Base-by-base conservation (phyloP, 345 rosid species). In the Acer yangbiense region DNA sequence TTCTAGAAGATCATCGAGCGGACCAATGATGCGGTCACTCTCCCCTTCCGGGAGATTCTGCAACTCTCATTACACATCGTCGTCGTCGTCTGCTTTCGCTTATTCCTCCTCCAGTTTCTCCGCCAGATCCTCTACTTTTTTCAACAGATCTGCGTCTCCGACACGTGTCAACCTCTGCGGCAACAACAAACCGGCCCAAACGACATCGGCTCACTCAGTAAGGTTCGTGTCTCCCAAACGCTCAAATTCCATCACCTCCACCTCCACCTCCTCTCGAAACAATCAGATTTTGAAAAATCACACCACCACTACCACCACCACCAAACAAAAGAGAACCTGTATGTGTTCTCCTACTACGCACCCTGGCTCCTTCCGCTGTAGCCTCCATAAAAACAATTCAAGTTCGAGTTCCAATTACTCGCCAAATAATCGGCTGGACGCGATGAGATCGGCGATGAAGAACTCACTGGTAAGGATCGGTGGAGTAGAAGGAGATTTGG, bases 281-380 rank as follows among this genome's bases (percentile, higher is more conserved):
- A 58, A 69, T 32, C 80, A 80, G 61, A 62, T 81, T 39, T 73
- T 87, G 57, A 77, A 73, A 52, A 86, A 85, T 58, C 85, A 83
- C 62, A 52, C 70, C 62, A 41, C 78, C 23, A 73, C 77, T 43
- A 72, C 82, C 65, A 39, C 70, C 62, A 41, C 79, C 23, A 73
- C 77, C 50, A 72, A 79, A 41, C 79, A 81, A 9, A 86, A 86
- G 80, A 72, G 84, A 66, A 85, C 90, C 20, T 90, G 97, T 43
- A 85, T 89, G 91, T 90, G 94, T 72, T 88, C 97, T 6, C 94
- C 94, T 1, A 88, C 97, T 32, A 84, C 82, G n/a, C 97, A 92
- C 48, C 97, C 94, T 3, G 97, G 97, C 29, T 92, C 97, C 4
- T 92, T 92, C 86, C 90, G 97, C 7, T 92, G 97, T 78, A 90